phyloP scores from a whole-genome alignment of 169 alveolate genomes.

The Plasmodium gaboni region DNA sequence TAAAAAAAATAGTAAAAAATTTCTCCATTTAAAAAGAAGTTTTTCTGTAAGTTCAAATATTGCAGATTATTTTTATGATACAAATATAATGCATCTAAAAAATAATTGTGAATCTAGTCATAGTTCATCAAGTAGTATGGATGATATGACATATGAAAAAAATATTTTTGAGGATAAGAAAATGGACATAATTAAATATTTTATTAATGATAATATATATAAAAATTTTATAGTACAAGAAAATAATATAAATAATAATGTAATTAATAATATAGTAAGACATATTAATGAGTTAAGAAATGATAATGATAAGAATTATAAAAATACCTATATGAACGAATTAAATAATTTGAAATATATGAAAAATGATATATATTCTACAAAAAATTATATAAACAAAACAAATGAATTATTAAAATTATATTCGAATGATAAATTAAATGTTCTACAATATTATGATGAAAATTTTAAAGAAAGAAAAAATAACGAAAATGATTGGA shows the following conservation, averaged over 20 bases:
- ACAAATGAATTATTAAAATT: conserved; percentile 13
- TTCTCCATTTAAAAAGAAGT: conserved; percentile 24
- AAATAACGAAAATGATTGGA: neutral
- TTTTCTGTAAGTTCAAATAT: conserved; percentile 46
- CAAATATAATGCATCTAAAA: neutral
- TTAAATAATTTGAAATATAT: conserved; percentile 13
- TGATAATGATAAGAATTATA: neutral
- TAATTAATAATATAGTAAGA: neutral
- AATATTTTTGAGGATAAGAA: conserved; percentile 3
- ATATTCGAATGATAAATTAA: conserved; percentile 26
- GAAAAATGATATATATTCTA: neutral
- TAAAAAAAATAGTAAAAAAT: neutral
- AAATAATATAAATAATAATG: too few species aligned
- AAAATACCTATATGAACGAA: neutral
- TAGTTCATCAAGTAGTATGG: conserved; percentile 4
- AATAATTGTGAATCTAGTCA: neutral
- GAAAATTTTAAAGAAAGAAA: neutral
- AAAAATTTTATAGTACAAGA: too few species aligned
- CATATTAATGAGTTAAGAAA: conserved; percentile 6
- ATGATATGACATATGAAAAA: neutral
- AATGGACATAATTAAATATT: conserved; percentile 1
- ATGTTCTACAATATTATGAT: conserved; percentile 16
- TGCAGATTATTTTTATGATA: conserved; percentile 43
- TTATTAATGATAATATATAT: neutral
- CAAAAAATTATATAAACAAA: neutral